Evolutionary conservation across 768 basidiomycete species (phyloP).

Genomic region (Lentinula sp.): DNA sequence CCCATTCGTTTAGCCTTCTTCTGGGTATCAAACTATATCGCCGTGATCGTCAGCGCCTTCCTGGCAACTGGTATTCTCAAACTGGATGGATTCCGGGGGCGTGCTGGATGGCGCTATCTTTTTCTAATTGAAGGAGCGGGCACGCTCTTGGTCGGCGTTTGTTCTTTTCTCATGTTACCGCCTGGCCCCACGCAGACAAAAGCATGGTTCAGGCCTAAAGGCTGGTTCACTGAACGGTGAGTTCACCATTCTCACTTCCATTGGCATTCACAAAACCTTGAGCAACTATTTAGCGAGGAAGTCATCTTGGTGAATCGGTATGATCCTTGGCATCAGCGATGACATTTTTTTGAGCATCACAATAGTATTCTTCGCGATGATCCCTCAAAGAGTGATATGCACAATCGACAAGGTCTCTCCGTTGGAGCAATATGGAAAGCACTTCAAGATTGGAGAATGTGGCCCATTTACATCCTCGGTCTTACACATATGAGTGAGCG

Average conservation of each 20-base stretch:
- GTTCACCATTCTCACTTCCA: conserved; percentile 4
- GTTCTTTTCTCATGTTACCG: conserved; percentile 54
- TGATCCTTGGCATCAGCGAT: not conserved
- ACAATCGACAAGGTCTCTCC: conserved; percentile 61
- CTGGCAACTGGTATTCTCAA: conserved; percentile 57
- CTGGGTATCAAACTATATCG: conserved; percentile 57
- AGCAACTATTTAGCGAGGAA: conserved; percentile 38
- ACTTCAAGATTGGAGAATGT: conserved; percentile 54
- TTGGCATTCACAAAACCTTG: not conserved
- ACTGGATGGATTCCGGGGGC: conserved; percentile 45
- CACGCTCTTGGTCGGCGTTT: conserved; percentile 43
- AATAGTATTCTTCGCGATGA: conserved; percentile 53
- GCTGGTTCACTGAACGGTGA: conserved; percentile 60
- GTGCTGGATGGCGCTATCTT: conserved; percentile 23
- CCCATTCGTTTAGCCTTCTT: conserved; percentile 66
- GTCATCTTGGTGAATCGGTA: conserved; percentile 56
- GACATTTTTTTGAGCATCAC: not conserved
- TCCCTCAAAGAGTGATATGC: conserved; percentile 63
- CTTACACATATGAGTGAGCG: conserved; percentile 37
- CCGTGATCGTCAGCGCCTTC: conserved; percentile 54
- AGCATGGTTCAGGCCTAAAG: conserved; percentile 51
- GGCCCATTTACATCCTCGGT: conserved; percentile 60
- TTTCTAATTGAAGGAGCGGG: conserved; percentile 39
- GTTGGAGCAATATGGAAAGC: conserved; percentile 43
- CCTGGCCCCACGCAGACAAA: conserved; percentile 61